phyloP scores from a whole-genome alignment of 2,329 filamentous ascomycete genomes.

The Talaromyces verruculosus region DNA sequence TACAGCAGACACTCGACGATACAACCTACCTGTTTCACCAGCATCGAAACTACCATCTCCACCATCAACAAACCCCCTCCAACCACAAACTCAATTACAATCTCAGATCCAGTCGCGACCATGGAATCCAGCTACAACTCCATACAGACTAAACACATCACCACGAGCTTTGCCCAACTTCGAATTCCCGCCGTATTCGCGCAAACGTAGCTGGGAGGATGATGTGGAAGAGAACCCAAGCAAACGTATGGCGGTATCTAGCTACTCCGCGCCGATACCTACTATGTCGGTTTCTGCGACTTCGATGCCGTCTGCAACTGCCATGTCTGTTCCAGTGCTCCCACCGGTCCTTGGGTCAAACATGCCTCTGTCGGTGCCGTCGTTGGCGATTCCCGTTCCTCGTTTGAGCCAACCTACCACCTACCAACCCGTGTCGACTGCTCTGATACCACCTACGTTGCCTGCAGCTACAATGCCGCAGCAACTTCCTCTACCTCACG shows the following conservation, averaged over 20 bases:
- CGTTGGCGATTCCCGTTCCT: slow-evolving; percentile 38
- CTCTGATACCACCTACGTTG: slow-evolving; percentile 45
- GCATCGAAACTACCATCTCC: slow-evolving; percentile 45
- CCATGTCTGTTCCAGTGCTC: slow-evolving; percentile 30
- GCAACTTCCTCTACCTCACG: slow-evolving; percentile 55
- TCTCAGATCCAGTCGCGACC: not conserved
- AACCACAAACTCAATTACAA: slow-evolving; percentile 20
- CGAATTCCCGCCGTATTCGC: slow-evolving; percentile 25
- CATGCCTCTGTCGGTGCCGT: slow-evolving; percentile 36
- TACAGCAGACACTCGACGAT: slow-evolving; percentile 32
- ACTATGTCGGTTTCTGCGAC: slow-evolving; percentile 30
- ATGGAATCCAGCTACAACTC: slow-evolving; percentile 26
- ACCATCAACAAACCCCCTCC: slow-evolving; percentile 30
- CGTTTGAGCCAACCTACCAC: slow-evolving; percentile 67
- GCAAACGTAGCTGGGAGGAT: slow-evolving; percentile 62
- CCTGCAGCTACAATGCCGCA: slow-evolving; percentile 40
- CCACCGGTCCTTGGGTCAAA: slow-evolving; percentile 32
- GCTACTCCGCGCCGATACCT: slow-evolving; percentile 26
- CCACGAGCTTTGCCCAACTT: slow-evolving; percentile 29
- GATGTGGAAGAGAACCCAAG: slow-evolving; percentile 55
- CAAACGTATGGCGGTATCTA: slow-evolving; percentile 49
- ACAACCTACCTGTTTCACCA: slow-evolving; percentile 30
- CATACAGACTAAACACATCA: slow-evolving; percentile 21
- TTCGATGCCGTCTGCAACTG: slow-evolving; percentile 21
- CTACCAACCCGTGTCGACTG: slow-evolving; percentile 59